These are phyloP conservation scores for Carallia brachiata DNA, from an alignment of 345 rosid species.

Conservation along the genomic window DNA sequence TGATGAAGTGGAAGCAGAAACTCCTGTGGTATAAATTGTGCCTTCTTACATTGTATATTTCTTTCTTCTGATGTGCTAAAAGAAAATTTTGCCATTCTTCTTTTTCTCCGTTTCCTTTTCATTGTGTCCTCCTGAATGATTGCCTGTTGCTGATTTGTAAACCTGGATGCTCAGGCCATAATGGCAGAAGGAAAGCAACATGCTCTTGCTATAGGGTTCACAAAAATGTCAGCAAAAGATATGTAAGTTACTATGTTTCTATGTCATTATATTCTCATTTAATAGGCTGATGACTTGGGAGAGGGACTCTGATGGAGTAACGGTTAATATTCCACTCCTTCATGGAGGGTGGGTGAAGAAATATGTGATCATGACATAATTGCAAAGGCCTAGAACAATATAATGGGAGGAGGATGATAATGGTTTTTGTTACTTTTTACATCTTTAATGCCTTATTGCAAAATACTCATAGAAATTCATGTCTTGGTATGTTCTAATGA, in stretches of 20 bases:
- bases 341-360: background rate
- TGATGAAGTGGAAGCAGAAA: constrained; percentile 84
- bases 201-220: constrained; percentile 96
- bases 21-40: constrained; percentile 72
- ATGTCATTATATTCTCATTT: background rate
- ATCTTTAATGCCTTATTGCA: too few species aligned
- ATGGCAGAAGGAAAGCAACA: constrained; percentile 99
- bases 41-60: background rate
- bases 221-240: constrained; percentile 97
- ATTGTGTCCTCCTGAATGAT: background rate
- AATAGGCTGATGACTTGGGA: background rate
- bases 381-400: background rate
- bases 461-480: too few species aligned
- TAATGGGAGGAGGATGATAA: background rate
- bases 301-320: background rate
- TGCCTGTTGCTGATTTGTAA: constrained; percentile 14
- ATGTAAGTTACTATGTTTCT: constrained; percentile 58
- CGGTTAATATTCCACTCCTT: background rate
- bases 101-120: background rate
- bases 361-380: background rate
- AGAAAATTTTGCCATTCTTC: background rate
- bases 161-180: constrained; percentile 57
- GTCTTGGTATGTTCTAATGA: too few species aligned
- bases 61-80: background rate
- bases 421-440: background rate